phyloP scores from a whole-genome alignment of 116 monocot genomes.

The Phalaenopsis hybrid region DNA sequence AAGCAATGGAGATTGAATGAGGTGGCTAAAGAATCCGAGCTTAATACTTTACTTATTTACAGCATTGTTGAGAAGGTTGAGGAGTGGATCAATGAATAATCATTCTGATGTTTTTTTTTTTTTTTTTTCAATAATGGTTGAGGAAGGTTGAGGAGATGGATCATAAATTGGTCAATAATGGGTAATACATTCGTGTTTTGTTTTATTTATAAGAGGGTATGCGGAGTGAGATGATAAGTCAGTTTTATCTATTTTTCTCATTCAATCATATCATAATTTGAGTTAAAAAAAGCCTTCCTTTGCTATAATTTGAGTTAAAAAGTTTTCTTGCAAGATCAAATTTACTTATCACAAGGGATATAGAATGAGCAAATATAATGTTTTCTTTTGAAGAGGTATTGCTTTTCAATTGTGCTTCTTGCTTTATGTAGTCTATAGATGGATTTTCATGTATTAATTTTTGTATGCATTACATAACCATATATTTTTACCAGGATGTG shows the following conservation, averaged over 20 bases:
- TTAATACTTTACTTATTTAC: not conserved
- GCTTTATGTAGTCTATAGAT: not conserved
- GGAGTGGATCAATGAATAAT: too few species aligned
- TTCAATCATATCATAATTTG: not conserved
- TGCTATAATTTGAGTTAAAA: not conserved
- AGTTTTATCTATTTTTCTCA: not conserved
- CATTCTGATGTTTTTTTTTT: too few species aligned
- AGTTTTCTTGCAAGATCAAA: constrained; percentile 68
- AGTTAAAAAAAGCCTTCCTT: not conserved
- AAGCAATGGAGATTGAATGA: not conserved
- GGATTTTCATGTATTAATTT: not conserved
- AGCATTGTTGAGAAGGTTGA: not conserved
- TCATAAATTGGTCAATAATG: not conserved
- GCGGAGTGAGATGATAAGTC: not conserved
- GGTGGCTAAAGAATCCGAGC: not conserved
- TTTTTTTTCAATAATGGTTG: too few species aligned
- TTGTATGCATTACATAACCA: not conserved
- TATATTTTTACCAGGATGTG: not conserved
- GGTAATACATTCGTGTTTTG: not conserved
- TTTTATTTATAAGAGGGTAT: not conserved
- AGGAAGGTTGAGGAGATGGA: not conserved
- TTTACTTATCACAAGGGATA: constrained; percentile 86
- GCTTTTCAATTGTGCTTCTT: not conserved
- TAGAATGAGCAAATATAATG: constrained; percentile 97
- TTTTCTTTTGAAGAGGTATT: constrained; percentile 93